A percentile compares a stretch with the other conserved stretches of the same genome.
phyloP scores from a whole-genome alignment of 2,329 filamentous ascomycete genomes.

The Alternaria triticimaculans region DNA sequence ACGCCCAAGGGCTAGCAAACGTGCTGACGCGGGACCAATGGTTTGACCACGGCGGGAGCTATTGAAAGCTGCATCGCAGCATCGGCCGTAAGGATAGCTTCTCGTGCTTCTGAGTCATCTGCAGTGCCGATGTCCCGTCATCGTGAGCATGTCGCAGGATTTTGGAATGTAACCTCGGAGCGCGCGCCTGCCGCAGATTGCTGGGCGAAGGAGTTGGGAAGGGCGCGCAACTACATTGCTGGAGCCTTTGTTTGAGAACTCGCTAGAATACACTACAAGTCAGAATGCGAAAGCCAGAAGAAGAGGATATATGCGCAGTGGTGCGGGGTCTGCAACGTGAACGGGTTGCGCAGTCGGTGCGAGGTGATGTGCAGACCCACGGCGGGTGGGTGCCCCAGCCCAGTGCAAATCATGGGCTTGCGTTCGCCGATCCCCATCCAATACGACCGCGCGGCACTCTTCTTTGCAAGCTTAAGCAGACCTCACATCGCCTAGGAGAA shows the following conservation, averaged over 20 bases:
- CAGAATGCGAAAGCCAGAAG: too few species aligned
- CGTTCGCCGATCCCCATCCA: slow-evolving; percentile 14
- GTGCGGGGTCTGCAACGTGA: not conserved
- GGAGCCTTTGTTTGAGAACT: not conserved
- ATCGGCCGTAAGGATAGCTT: not conserved
- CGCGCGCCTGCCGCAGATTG: not conserved
- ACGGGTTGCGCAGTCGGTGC: not conserved
- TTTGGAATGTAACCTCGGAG: not conserved
- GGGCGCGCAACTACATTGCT: not conserved
- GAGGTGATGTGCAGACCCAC: not conserved
- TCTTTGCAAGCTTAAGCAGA: slow-evolving; percentile 4
- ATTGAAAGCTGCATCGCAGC: not conserved
- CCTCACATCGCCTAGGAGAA: not conserved
- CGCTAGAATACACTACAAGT: too few species aligned
- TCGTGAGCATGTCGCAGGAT: not conserved
- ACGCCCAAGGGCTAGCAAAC: not conserved
- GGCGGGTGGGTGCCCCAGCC: not conserved
- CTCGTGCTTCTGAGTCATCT: not conserved
- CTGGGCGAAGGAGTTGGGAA: not conserved
- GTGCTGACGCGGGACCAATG: not conserved
- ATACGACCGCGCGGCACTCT: slow-evolving; percentile 1
- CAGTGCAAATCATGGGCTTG: slow-evolving; percentile 8
- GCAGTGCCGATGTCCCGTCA: not conserved
- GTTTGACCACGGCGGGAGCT: not conserved
- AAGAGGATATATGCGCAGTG: not conserved